Conservation (phyloP, 1,284 basidiomycete genomes). For the Macrocystidia cucumis region DNA sequence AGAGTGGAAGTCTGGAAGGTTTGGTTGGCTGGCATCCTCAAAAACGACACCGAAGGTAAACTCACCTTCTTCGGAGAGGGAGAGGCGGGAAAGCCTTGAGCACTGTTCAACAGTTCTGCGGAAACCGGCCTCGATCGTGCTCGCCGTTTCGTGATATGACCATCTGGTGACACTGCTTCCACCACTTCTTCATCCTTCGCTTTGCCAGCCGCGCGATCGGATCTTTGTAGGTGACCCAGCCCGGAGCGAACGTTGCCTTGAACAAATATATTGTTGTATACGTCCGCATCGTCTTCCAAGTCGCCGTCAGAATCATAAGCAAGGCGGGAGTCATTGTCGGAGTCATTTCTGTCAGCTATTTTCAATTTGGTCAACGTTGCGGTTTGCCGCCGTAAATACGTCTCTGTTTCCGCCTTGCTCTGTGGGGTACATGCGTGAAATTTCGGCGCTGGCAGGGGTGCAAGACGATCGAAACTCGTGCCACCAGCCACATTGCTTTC, state of each 20-base stretch:
- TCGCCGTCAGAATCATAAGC: conserved; percentile 44
- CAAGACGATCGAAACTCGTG: conserved; percentile 51
- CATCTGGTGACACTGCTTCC: conserved; percentile 64
- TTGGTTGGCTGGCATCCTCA: too few species aligned
- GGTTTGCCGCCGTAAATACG: conserved; percentile 51
- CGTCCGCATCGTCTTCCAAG: conserved; percentile 29
- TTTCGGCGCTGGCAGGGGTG: conserved; percentile 51
- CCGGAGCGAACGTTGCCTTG: conserved; percentile 18
- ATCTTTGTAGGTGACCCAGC: too few species aligned
- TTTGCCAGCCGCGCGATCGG: too few species aligned
- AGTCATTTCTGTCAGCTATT: conserved; percentile 45
- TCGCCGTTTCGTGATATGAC: conserved; percentile 63
- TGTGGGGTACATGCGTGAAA: conserved; percentile 45
- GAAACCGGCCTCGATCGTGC: conserved; percentile 64
- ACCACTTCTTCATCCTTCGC: conserved; percentile 51
- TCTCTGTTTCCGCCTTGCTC: conserved; percentile 55
- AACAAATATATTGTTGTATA: conserved; percentile 21
- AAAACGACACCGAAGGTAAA: conserved; percentile 8
- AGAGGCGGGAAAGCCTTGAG: conserved; percentile 29
- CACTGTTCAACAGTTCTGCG: conserved; percentile 49
- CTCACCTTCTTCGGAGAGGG: conserved; percentile 34
- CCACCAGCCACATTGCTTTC: conserved; percentile 17
- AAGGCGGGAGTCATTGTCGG: conserved; percentile 31
- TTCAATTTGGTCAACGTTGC: conserved; percentile 60
- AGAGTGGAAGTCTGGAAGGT: conserved; percentile 13